These are phyloP conservation scores for Straminergon stramineum DNA, from an alignment of 225 moss, liverwort and hornwort genomes.

Conservation along the genomic window DNA sequence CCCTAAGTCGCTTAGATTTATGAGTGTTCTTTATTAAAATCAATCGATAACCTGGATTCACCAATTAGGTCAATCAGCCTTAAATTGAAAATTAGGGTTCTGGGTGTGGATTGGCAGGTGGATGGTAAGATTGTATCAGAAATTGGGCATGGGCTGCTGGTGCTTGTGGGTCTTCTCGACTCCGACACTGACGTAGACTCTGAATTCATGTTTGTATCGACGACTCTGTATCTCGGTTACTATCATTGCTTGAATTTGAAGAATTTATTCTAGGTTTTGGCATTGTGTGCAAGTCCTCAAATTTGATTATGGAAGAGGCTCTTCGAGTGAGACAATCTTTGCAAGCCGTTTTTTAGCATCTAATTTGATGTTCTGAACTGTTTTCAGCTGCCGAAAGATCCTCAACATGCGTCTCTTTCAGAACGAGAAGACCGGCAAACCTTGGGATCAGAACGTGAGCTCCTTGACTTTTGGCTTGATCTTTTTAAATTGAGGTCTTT, in stretches of 20 bases:
- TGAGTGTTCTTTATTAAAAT: background rate
- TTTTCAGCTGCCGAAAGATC: slow-evolving; percentile 53
- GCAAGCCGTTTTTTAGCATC: background rate
- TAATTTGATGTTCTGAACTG: background rate
- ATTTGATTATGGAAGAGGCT: background rate
- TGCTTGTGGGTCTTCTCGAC: slow-evolving; percentile 76
- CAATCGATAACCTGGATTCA: background rate
- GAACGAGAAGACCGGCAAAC: slow-evolving; percentile 62
- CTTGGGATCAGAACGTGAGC: slow-evolving; percentile 75
- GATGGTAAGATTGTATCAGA: slow-evolving; percentile 65
- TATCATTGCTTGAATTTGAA: background rate
- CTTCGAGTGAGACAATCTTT: background rate
- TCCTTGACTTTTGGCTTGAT: background rate
- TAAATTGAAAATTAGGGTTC: background rate
- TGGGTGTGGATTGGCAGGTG: slow-evolving; percentile 39
- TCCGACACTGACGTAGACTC: slow-evolving; percentile 64
- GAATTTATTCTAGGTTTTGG: background rate
- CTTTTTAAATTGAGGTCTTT: background rate
- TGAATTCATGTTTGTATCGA: slow-evolving; percentile 58
- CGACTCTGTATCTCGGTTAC: background rate
- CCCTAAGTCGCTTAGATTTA: background rate
- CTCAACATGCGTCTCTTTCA: slow-evolving; percentile 65
- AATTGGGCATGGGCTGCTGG: slow-evolving; percentile 70
- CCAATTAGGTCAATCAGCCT: background rate
- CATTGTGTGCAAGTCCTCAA: background rate